Evolutionary conservation across 2,329 filamentous ascomycete species (phyloP), one percentile per base, ranked within the genome.

Genomic region (Curvularia sp.): DNA sequence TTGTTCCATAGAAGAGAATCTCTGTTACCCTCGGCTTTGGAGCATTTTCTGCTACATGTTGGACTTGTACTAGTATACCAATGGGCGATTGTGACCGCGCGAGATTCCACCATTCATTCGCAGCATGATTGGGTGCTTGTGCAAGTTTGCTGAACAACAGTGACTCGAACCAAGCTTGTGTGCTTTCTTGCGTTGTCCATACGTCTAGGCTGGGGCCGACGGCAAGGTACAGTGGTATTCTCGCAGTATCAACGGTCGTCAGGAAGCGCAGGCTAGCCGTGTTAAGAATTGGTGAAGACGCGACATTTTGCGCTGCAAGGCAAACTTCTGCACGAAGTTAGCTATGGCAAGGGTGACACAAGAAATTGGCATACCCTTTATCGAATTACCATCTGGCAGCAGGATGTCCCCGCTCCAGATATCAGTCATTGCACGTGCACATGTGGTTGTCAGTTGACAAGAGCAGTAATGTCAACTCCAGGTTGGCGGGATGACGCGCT

Each of bases 1-100:
- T 68, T 3, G 75, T 75, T 6, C 78, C 80, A 55, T 81, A 82
- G 60, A 83, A 78, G 4, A 83, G 69, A 0, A 83, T 64, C 49
- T 83, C 80, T 0, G 80, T 82, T 2, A 78, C 61, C 18, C 62
- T 62, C 0, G 72, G 68, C 6, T 57, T 58, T 0, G 50, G 50
- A 3, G 13, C 28, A 0, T 28, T 47, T 4, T 53, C 28, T 10
- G 28, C 42, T 15, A 49, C 33, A 8, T 50, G 49, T 4, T 68
- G 53, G 0, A 79, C 73, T 48, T 75, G 68, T 2, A 70, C 75
- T 5, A 81, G 63, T 10, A 81, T 68, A 0, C 79, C 79, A 35
- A 80, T 58, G 6, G 76, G 74, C 2, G 79, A 79, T 47, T 81
- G 77, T 2, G 72, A 65, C 10, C 66, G 66, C 10, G 71, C 69